Conservation (phyloP, 2,329 filamentous ascomycete species). For the Alternaria sp. region DNA sequence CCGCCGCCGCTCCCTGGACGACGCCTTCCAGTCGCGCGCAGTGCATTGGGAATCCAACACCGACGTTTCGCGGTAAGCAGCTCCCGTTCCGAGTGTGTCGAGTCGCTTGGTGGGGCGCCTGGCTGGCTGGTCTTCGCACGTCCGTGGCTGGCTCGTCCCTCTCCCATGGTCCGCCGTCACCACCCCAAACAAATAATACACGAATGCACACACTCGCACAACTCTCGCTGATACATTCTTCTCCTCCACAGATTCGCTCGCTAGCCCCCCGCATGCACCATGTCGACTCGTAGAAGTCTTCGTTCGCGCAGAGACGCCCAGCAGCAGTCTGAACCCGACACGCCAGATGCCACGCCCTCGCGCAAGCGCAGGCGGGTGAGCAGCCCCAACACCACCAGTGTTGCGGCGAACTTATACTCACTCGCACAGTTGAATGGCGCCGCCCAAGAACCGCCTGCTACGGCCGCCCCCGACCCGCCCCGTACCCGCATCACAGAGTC, state of each 20-base stretch:
- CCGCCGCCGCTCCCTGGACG: slow-evolving; percentile 2
- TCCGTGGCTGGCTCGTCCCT: slow-evolving; percentile 5
- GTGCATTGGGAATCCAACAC: slow-evolving; percentile 3
- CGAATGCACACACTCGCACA: slow-evolving; percentile 1
- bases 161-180: slow-evolving; percentile 12
- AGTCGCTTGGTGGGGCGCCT: slow-evolving; percentile 21
- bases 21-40: slow-evolving; percentile 1
- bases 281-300: slow-evolving; percentile 19
- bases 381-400: slow-evolving; percentile 17
- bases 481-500: slow-evolving; percentile 47
- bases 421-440: slow-evolving; percentile 44
- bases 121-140: slow-evolving; percentile 1
- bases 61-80: slow-evolving; percentile 20
- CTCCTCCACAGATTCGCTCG: slow-evolving; percentile 10
- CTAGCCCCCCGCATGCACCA: slow-evolving; percentile 22
- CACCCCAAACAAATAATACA: slow-evolving; percentile 8
- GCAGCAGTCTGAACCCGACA: slow-evolving; percentile 50
- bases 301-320: slow-evolving; percentile 37
- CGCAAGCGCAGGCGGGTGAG: slow-evolving; percentile 56
- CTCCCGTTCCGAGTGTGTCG: slow-evolving; percentile 13
- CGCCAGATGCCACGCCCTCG: slow-evolving; percentile 57
- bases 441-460: slow-evolving; percentile 28
- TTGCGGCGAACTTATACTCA: slow-evolving; percentile 20
- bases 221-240: slow-evolving; percentile 22
- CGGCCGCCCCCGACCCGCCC: slow-evolving; percentile 27